A percentile compares a stretch with the other conserved stretches of the same genome.
phyloP scores from a whole-genome alignment of 2,329 filamentous ascomycete genomes.

The Chlorencoelia australis region DNA sequence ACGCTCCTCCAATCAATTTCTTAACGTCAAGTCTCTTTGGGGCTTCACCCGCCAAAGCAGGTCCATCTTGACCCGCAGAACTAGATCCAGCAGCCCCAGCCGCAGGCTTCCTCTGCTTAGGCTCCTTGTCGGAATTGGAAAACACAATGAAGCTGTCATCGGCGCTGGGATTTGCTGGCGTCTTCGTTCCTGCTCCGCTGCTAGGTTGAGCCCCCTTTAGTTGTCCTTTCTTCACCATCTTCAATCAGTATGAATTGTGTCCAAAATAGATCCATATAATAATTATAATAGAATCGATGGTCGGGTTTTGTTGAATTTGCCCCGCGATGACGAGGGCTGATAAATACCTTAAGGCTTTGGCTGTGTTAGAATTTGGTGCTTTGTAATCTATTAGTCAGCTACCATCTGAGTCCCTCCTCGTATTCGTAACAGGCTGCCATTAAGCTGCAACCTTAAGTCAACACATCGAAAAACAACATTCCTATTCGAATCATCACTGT shows the following conservation, averaged over 20 bases:
- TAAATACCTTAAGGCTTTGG: no score
- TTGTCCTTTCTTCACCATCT: conserved; percentile 29
- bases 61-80: conserved; percentile 16
- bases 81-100: conserved; percentile 7
- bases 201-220: conserved; percentile 26
- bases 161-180: conserved; percentile 20
- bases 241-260: conserved; percentile 11
- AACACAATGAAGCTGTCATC: conserved; percentile 47
- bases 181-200: conserved; percentile 21
- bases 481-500: no score
- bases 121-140: conserved; percentile 47
- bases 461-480: no score
- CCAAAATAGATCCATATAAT: conserved; percentile 7
- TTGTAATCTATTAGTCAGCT: no score
- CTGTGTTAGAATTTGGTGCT: no score
- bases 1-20: conserved; percentile 85
- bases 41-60: conserved; percentile 23
- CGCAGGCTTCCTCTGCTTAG: conserved; percentile 24
- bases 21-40: conserved; percentile 48
- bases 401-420: no score
- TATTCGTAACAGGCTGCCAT: no score
- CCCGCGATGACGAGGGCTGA: no score
- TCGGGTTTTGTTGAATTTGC: no score
- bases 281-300: background rate
- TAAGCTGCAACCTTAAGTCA: no score